Conservation (phyloP, 805 yeast species). For the Candida suzukii region DNA sequence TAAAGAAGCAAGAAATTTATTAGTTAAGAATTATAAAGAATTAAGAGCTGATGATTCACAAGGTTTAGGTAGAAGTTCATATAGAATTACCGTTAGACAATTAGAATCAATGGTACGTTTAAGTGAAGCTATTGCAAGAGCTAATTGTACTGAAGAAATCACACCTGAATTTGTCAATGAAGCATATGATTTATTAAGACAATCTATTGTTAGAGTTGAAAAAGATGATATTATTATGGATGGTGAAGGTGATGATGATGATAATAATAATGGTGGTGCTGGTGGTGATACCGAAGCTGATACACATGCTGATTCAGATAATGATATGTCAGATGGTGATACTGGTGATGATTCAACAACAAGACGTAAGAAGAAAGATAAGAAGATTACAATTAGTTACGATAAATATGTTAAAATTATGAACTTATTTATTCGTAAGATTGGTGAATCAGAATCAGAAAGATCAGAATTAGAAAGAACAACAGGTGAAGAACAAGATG, state of each 20-base stretch:
- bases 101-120: constrained; percentile 89
- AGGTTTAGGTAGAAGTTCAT: constrained; percentile 77
- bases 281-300: constrained; percentile 9
- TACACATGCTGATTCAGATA: constrained; percentile 1
- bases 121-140: constrained; percentile 94
- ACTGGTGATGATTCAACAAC: no score
- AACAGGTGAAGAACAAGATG: constrained; percentile 23
- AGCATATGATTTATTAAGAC: constrained; percentile 84
- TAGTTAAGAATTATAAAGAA: constrained; percentile 77
- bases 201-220: constrained; percentile 39
- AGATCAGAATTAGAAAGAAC: constrained; percentile 15
- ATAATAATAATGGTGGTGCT: constrained; percentile 17
- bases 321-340: no score
- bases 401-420: constrained; percentile 83
- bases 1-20: constrained; percentile 65
- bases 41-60: constrained; percentile 86
- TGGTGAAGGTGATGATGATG: constrained; percentile 40
- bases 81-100: constrained; percentile 95
- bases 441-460: constrained; percentile 19
- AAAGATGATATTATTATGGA: constrained; percentile 50
- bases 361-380: no score
- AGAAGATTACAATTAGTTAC: constrained; percentile 56
- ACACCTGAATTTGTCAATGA: constrained; percentile 84
- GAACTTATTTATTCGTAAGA: constrained; percentile 63
- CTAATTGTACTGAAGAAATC: constrained; percentile 87